Base-by-base conservation (phyloP, 495 filamentous ascomycete species). In the Neurospora tetrasperma region DNA sequence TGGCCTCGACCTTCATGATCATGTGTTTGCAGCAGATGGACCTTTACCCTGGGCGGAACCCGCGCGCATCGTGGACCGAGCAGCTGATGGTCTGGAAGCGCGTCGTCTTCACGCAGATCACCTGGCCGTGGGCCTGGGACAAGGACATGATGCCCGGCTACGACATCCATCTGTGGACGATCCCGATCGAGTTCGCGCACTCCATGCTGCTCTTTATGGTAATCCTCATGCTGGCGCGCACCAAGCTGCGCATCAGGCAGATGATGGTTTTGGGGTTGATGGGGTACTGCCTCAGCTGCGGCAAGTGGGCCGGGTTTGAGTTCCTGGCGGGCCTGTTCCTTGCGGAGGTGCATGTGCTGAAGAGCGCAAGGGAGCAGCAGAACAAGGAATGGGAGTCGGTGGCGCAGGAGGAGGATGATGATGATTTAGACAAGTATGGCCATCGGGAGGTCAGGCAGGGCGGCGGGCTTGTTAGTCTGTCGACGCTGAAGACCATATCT, bases 91-190 rank as follows among this genome's bases (percentile, higher is more conserved):
- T 84, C 40, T 87, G 85, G 80, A 82, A 85, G 70, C 68, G 75
- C 20, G 86, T 86, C 1, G 76, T 88, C 7, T 79, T 81, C 71
- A 84, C 82, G 44, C 81, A 81, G 39, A 80, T 90, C 16, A 79
- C 78, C 44, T 85, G 88, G 78, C 84, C 85, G 20, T 89, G 87
- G 81, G 79, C 84, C 35, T 89, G 87, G 86, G 82, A 83, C 23
- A 73, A 83, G 0, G 86, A 85, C 70, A 85, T 89, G 77, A 83
- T 84, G 62, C 84, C 86, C 38, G 76, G 74, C 9, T 91, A 90
- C 77, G 88, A 90, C 70, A 84, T 86, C 23, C 88, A 89, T 70
- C 81, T 90, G 0, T 92, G 89, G 89, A 91, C 90, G 12, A 90
- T 92, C 42, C 88, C 90, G 0, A 86, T 91, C 48, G 89, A 92